Evolutionary conservation across 768 basidiomycete genomes (phyloP), one percentile per base, ranked within the genome.

Genomic region (Kwoniella botswanensis): DNA sequence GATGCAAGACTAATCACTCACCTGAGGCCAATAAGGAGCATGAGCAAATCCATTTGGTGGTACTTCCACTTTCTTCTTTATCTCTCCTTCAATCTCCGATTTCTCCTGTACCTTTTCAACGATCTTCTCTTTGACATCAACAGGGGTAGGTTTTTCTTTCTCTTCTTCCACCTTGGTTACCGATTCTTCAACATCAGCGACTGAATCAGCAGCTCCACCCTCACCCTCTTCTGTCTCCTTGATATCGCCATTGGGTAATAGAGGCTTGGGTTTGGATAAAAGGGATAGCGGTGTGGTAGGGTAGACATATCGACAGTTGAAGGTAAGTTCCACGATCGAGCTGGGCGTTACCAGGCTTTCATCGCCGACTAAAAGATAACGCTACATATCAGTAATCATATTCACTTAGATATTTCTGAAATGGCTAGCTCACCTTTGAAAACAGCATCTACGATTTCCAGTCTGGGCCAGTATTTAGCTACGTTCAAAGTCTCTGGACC

Each of bases 1-100:
- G 4, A 50, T 54, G 26, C 12, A 35, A 35, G 42, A 54, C 52
- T 29, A 11, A 22, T 11, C 24, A 85, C 91, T 55, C 76, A 95
- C 94, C 70, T 87, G 88, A 67, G 96, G 94, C 94, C 94, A 98
- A 78, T 88, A 87, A 4, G 96, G 96, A 7, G 95, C 93, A 81
- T 99, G 95, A n/a, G 91, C 94, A 69, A 85, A 89, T 29, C 87
- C 88, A 63, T 85, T 85, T 11, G 84, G 74, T n/a, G 68, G 59
- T 56, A 78, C 79, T 29, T 85, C 85, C n/a, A 85, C 72, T 62
- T 90, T 89, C 74, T 93, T 92, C 0, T 87, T 86, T 4, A 91
- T 90, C 22, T 74, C 56, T 10, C 11, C 17, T 21, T 57, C 64
- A 12, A 65, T 50, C 50, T 71, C 67, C n/a, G 21, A 21, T 22